phyloP scores from a whole-genome alignment of 495 filamentous ascomycete species.

The Lophiostoma macrostomum region DNA sequence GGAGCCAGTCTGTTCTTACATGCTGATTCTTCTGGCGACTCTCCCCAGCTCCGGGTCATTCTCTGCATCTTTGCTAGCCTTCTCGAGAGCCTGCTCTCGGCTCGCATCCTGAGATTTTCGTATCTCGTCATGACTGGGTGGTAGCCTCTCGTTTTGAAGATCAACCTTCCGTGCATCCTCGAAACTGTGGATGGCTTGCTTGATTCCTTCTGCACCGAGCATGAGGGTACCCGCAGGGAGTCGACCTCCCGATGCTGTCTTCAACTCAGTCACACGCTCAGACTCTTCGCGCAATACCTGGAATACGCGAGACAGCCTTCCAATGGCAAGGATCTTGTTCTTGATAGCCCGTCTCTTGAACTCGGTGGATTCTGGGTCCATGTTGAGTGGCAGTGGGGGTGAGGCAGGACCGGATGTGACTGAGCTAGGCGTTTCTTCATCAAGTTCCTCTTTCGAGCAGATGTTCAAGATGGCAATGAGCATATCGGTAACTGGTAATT shows the following conservation, averaged over 20 bases:
- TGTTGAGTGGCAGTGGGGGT: constrained; percentile 54
- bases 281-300: constrained; percentile 97
- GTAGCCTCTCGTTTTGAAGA: constrained; percentile 90
- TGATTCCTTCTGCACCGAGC: constrained; percentile 97
- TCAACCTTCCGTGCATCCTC: constrained; percentile 98
- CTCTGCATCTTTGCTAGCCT: constrained; percentile 80
- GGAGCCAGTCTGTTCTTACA: no score
- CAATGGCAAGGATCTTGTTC: constrained; percentile 98
- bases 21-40: constrained; percentile 88
- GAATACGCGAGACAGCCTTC: constrained; percentile 94
- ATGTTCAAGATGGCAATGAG: constrained; percentile 97
- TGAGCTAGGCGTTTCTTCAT: constrained; percentile 67
- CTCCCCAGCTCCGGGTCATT: constrained; percentile 82
- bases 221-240: constrained; percentile 94
- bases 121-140: constrained; percentile 90
- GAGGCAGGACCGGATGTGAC: constrained; percentile 65
- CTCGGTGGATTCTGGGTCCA: constrained; percentile 81
- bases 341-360: constrained; percentile 94
- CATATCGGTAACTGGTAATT: constrained; percentile 79
- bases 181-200: constrained; percentile 95
- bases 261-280: constrained; percentile 93
- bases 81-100: constrained; percentile 74
- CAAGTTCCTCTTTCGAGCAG: constrained; percentile 95
- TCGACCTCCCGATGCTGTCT: constrained; percentile 90
- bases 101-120: constrained; percentile 73